A percentile compares a stretch with the other conserved stretches of the same genome.
phyloP scores from a whole-genome alignment of 208 protist species.

The Acanthamoeba healyi region DNA sequence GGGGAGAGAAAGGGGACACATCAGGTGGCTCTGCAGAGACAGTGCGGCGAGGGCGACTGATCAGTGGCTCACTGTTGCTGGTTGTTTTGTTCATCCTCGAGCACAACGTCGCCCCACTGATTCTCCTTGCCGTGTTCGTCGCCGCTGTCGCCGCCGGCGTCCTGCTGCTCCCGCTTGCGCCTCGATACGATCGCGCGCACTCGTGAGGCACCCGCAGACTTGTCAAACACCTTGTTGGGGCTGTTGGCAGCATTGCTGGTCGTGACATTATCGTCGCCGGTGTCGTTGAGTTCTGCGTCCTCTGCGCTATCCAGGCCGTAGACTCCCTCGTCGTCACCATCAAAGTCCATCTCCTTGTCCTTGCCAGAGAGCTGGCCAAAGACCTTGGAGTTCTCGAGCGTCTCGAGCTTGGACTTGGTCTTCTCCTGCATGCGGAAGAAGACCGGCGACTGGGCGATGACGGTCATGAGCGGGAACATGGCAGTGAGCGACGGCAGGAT shows the following conservation, averaged over 20 bases:
- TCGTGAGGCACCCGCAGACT: not conserved
- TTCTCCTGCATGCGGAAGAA: constrained; percentile 24
- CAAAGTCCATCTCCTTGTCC: not conserved
- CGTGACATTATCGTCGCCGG: not conserved
- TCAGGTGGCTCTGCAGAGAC: too few species aligned
- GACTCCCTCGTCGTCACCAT: not conserved
- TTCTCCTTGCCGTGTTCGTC: constrained; percentile 57
- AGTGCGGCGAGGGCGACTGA: too few species aligned
- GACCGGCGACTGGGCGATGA: constrained; percentile 18
- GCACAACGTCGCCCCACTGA: constrained; percentile 63
- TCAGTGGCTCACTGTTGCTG: too few species aligned
- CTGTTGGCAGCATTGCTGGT: not conserved
- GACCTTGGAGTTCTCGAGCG: not conserved
- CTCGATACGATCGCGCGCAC: constrained; percentile 39
- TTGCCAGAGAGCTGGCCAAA: not conserved
- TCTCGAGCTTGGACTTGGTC: not conserved
- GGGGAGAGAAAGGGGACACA: too few species aligned
- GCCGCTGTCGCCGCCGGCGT: not conserved
- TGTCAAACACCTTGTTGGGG: not conserved
- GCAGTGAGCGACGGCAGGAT: constrained; percentile 34
- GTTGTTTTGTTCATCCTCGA: constrained; percentile 53
- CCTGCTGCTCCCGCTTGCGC: not conserved
- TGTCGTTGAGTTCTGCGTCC: not conserved
- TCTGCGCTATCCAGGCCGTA: not conserved
- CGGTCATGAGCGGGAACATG: constrained; percentile 29